A percentile compares a stretch with the other conserved stretches of the same genome.
These are phyloP conservation scores for Protea cynaroides DNA, from an alignment of 164 flowering plant genomes.

Conservation along the genomic window DNA sequence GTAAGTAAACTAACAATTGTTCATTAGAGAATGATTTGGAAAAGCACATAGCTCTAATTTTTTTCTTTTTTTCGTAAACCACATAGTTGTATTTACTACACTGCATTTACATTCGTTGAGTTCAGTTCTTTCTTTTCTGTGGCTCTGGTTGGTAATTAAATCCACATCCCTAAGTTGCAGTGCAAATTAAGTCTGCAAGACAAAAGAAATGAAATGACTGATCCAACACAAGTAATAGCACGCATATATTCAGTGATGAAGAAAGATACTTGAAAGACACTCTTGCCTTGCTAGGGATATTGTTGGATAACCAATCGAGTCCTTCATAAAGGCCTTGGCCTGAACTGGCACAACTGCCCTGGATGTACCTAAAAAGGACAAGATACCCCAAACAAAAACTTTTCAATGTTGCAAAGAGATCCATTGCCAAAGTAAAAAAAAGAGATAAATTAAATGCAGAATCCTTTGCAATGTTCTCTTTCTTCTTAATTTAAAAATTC, in stretches of 20 bases:
- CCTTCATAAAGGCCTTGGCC: conserved; percentile 48
- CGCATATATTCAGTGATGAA: not conserved
- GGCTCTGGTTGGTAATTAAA: not conserved
- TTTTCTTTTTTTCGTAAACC: too few species aligned
- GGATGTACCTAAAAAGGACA: conserved; percentile 25
- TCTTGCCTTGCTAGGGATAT: conserved; percentile 23
- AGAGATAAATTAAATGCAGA: too few species aligned
- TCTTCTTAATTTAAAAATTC: too few species aligned
- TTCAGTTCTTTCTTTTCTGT: too few species aligned
- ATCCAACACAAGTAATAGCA: not conserved
- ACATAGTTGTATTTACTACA: too few species aligned
- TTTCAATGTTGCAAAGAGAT: not conserved
- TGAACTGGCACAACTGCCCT: conserved; percentile 38
- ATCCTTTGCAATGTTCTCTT: too few species aligned
- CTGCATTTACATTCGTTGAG: too few species aligned
- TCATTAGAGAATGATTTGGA: too few species aligned
- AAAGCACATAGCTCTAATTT: too few species aligned
- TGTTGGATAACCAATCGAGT: conserved; percentile 45
- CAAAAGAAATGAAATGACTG: not conserved
- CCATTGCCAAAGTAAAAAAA: not conserved
- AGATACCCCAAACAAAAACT: not conserved
- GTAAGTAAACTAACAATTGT: too few species aligned
- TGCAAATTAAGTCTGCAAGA: not conserved
- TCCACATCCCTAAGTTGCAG: not conserved
- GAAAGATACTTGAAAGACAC: not conserved